Conservation (phyloP, 2,329 filamentous ascomycete genomes). For the Fusarium mundagurra region DNA sequence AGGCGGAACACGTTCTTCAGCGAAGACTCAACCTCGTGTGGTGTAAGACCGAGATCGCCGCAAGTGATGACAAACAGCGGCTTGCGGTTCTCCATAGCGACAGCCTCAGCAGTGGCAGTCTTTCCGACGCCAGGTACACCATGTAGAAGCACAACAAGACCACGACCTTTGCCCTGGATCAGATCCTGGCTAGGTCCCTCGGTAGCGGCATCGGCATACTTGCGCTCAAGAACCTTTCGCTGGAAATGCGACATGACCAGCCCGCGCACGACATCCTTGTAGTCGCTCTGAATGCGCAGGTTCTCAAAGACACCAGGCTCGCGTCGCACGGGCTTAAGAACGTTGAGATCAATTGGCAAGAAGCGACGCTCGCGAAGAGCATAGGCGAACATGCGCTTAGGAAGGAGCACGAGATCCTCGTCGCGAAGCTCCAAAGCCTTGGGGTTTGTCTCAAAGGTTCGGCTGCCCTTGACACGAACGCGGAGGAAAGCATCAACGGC, state of each 20-base stretch:
- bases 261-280: conserved; percentile 54
- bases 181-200: conserved; percentile 51
- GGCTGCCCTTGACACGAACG: conserved; percentile 48
- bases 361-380: conserved; percentile 53
- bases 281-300: conserved; percentile 52
- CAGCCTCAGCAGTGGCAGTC: conserved; percentile 57
- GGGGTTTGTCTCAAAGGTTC: conserved; percentile 48
- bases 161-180: conserved; percentile 57
- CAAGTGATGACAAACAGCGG: conserved; percentile 61
- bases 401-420: conserved; percentile 49
- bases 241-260: conserved; percentile 55
- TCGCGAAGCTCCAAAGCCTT: conserved; percentile 42
- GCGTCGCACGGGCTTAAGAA: conserved; percentile 48
- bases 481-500: conserved; percentile 48
- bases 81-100: conserved; percentile 53
- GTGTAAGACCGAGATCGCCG: conserved; percentile 57
- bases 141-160: conserved; percentile 57
- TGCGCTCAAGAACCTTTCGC: conserved; percentile 50
- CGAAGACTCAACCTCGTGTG: conserved; percentile 52
- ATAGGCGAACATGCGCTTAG: conserved; percentile 55
- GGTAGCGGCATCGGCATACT: conserved; percentile 42
- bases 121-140: conserved; percentile 61
- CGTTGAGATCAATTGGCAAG: conserved; percentile 49
- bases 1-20: conserved; percentile 56
- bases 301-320: conserved; percentile 53